Conservation (phyloP, 345 rosid species). For the Cardiospermum halicacabum region DNA sequence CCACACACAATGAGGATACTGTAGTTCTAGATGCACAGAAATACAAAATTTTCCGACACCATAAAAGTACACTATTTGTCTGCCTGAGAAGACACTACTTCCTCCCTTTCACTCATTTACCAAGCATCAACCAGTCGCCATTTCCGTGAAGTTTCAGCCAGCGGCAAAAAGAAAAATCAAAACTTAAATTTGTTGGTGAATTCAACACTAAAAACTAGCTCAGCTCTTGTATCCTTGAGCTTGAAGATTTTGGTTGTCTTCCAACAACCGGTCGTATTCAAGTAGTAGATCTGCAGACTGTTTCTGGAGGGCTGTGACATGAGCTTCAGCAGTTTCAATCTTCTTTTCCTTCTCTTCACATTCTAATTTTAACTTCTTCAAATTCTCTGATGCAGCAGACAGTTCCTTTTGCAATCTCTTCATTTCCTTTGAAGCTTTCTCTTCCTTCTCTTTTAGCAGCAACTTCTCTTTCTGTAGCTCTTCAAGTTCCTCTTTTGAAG, state of each 20-base stretch:
- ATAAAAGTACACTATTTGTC: neutral
- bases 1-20: slow-evolving; percentile 10
- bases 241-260: slow-evolving; percentile 85
- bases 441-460: slow-evolving; percentile 62
- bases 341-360: slow-evolving; percentile 59
- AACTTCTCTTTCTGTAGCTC: slow-evolving; percentile 51
- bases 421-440: slow-evolving; percentile 52
- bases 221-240: slow-evolving; percentile 39
- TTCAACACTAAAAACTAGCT: slow-evolving; percentile 21
- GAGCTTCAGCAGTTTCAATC: slow-evolving; percentile 74
- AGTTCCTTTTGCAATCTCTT: slow-evolving; percentile 50
- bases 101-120: neutral
- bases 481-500: slow-evolving; percentile 63
- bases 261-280: slow-evolving; percentile 77
- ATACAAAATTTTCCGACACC: slow-evolving; percentile 25
- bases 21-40: slow-evolving; percentile 17
- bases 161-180: slow-evolving; percentile 1
- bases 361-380: slow-evolving; percentile 67
- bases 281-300: slow-evolving; percentile 82
- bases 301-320: slow-evolving; percentile 72
- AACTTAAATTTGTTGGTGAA: slow-evolving; percentile 2
- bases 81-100: neutral
- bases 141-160: slow-evolving; percentile 7
- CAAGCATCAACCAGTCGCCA: slow-evolving; percentile 8
- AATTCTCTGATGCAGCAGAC: slow-evolving; percentile 36